Percentiles rank a stretch among this genome's conserved stretches.
phyloP scores from a whole-genome alignment of 2,329 filamentous ascomycete genomes.

The Truncatella angustata region DNA sequence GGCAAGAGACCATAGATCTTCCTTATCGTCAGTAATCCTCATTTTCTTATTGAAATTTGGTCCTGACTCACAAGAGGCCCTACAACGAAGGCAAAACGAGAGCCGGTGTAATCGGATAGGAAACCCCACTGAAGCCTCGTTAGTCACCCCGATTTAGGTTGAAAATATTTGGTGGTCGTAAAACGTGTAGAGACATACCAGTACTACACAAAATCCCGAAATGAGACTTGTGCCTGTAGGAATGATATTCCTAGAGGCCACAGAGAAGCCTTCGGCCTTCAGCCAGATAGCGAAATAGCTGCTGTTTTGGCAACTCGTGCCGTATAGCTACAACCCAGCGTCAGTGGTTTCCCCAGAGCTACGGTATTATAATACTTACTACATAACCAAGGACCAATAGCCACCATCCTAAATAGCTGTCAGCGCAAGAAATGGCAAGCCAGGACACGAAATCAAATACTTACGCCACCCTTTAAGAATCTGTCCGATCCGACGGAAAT shows the following conservation, averaged over 20 bases:
- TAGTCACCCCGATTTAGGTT: not conserved
- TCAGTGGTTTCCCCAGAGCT: not conserved
- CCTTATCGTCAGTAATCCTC: not conserved
- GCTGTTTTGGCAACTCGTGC: not conserved
- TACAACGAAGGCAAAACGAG: constrained; percentile 3
- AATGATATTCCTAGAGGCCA: constrained; percentile 5
- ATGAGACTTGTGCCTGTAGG: constrained; percentile 8
- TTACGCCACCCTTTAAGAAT: constrained; percentile 1
- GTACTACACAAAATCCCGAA: not conserved
- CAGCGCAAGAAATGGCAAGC: not conserved
- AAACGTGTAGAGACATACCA: not conserved
- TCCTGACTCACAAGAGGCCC: constrained; percentile 2
- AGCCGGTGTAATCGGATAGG: constrained; percentile 7
- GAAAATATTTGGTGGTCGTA: not conserved
- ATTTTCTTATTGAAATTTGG: too few relatives aligned
- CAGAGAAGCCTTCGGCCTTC: constrained; percentile 5
- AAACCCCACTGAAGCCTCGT: constrained; percentile 2
- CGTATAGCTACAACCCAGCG: not conserved
- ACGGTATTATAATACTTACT: not conserved
- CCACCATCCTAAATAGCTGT: not conserved
- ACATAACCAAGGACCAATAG: constrained; percentile 7
- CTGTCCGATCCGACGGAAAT: not conserved
- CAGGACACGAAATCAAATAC: not conserved
- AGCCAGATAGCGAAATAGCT: constrained; percentile 10
- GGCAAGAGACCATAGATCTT: not conserved